Base-by-base conservation (phyloP, 768 basidiomycete genomes). In the Tricholoma furcatifolium region DNA sequence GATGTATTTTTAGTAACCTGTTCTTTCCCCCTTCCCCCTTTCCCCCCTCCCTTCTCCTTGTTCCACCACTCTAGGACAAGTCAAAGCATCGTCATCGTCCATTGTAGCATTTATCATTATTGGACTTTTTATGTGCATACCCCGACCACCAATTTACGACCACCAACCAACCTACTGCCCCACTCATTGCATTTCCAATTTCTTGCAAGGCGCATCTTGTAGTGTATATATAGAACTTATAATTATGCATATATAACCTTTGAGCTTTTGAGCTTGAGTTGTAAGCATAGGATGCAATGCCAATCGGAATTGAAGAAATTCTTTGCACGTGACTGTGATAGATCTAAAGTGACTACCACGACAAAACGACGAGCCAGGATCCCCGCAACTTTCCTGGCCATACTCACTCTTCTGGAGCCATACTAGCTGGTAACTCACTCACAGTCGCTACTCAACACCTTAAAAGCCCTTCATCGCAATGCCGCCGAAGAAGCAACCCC, bases 401-500 rank as follows among this genome's bases (percentile, higher is more conserved):
- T 27, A 27, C 27, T 27, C 7, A 27, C 27, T 27, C 27, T 27
- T 27, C 27, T 27, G 27, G 27, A 27, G 27, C 3, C 27, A 27
- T 27, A 27, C 27, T 27, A 27, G 27, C 27, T 27, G 7, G 27
- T 27, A 27, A 27, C 27, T 27, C 27, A 27, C 27, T n/a, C 53
- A 53, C 53, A 43, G 53, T 54, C 53, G 24, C 41, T 52, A 54
- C 43, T 9, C 30, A 32, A 36, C n/a, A 24, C 7, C 39, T 47
- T 12, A 54, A 9, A 45, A 47, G 30, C 49, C 32, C 11, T n/a
- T 38, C 38, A 32, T 52, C 35, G 31, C 54, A 54, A 63, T 63
- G 62, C 62, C 62, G 27, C 62, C 62, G 17, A 63, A 63, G 50
- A 62, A 62, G 47, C 62, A 60, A 47, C 56, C 54, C 11, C 60